Conservation (phyloP, 164 flowering plant genomes). For the Dillenia suffruticosa region DNA sequence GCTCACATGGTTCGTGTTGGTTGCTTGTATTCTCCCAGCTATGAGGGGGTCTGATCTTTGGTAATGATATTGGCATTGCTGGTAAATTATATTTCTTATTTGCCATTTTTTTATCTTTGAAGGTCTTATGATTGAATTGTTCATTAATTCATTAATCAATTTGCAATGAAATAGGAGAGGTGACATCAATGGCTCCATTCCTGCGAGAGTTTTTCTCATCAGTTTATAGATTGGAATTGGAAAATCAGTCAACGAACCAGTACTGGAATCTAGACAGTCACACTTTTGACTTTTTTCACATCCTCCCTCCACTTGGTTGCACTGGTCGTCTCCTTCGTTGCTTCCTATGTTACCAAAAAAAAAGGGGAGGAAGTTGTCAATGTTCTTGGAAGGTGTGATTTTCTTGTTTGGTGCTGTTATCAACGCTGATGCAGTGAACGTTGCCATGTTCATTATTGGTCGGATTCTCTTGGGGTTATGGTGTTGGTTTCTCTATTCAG, state of each 20-base stretch:
- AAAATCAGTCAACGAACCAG: constrained; percentile 15
- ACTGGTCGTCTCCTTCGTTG: constrained; percentile 21
- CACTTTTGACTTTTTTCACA: constrained; percentile 21
- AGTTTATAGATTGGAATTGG: constrained; percentile 12
- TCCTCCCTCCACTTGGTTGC: constrained; percentile 34
- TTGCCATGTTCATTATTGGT: constrained; percentile 32
- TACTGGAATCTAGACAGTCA: constrained; percentile 28
- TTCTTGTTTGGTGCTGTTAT: constrained; percentile 22
- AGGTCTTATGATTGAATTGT: not conserved
- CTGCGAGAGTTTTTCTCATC: constrained; percentile 25
- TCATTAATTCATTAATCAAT: too few relatives aligned
- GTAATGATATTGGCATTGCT: constrained; percentile 30
- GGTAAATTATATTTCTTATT: constrained; percentile 9
- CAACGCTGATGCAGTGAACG: constrained; percentile 17
- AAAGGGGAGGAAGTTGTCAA: constrained; percentile 25
- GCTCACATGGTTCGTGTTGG: constrained; percentile 12
- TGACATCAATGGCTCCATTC: constrained; percentile 29
- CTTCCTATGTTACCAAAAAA: constrained; percentile 23
- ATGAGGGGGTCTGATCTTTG: constrained; percentile 29
- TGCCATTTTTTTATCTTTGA: not conserved
- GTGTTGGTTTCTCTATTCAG: constrained; percentile 38
- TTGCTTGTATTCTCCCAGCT: constrained; percentile 19
- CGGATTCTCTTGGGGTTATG: constrained; percentile 31
- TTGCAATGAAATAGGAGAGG: constrained; percentile 23
- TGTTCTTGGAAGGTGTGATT: constrained; percentile 23